phyloP scores from a whole-genome alignment of 2,329 filamentous ascomycete genomes.

The Exserohilum rostratum region DNA sequence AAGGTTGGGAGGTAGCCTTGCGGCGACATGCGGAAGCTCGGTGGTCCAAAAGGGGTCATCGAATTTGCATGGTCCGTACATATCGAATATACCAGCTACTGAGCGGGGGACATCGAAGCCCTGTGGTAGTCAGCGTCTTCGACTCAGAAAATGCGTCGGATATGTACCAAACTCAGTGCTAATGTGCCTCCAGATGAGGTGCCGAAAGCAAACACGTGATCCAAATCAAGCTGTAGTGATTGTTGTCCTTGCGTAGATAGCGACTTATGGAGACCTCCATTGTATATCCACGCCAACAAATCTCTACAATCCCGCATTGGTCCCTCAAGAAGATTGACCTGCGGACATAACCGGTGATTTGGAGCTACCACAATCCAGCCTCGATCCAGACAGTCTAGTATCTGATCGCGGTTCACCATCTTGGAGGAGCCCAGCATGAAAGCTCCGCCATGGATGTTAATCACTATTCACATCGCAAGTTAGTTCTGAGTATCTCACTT shows the following conservation, averaged over 20 bases:
- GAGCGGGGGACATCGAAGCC: constrained; percentile 9
- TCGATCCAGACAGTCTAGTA: constrained; percentile 15
- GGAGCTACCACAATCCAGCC: constrained; percentile 17
- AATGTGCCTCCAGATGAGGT: constrained; percentile 21
- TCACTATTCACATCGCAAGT: neutral
- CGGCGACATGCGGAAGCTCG: neutral
- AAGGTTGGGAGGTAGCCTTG: neutral
- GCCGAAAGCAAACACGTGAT: constrained; percentile 15
- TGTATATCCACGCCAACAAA: constrained; percentile 14
- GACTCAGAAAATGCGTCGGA: neutral
- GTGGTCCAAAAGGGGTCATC: constrained; percentile 16
- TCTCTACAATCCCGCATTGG: constrained; percentile 21
- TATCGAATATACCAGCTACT: constrained; percentile 18
- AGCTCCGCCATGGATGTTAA: neutral
- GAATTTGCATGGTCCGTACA: constrained; percentile 25
- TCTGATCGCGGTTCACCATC: constrained; percentile 21
- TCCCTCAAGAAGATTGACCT: constrained; percentile 17
- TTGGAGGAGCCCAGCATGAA: neutral
- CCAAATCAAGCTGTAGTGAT: neutral
- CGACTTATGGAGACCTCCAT: constrained; percentile 11
- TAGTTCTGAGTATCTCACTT: too few relatives aligned
- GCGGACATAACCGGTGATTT: constrained; percentile 23
- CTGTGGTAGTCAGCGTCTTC: neutral
- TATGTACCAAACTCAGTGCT: constrained; percentile 12
- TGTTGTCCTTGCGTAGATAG: neutral